A percentile compares a stretch with the other conserved stretches of the same genome.
phyloP scores from a whole-genome alignment of 345 rosid species.

The Gossypium turneri region DNA sequence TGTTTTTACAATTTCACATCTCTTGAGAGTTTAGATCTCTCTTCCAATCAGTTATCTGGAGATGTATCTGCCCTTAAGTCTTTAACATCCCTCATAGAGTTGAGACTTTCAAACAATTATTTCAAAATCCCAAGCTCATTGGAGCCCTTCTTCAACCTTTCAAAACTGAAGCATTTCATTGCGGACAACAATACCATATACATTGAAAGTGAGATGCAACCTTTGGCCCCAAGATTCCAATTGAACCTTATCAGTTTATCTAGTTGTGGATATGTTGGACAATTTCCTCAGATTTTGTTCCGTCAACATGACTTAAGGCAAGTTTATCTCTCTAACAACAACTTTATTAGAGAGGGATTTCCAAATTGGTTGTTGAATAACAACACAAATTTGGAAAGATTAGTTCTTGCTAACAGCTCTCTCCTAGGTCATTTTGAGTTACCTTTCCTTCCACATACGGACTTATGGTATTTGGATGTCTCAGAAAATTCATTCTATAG shows the following conservation, averaged over 20 bases:
- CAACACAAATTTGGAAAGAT: background rate
- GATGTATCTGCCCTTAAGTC: too few relatives aligned
- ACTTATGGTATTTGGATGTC: background rate
- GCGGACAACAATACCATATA: background rate
- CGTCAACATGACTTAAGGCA: background rate
- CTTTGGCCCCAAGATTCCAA: background rate
- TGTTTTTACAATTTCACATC: too few relatives aligned
- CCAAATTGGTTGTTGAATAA: background rate
- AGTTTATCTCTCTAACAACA: background rate
- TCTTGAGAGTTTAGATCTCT: too few relatives aligned
- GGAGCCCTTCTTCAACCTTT: background rate
- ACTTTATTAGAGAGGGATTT: background rate
- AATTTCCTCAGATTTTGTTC: background rate
- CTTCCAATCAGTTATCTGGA: too few relatives aligned
- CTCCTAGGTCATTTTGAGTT: background rate
- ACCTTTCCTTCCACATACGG: background rate
- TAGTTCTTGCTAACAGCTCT: background rate
- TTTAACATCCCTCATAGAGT: too few relatives aligned
- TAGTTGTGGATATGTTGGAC: background rate
- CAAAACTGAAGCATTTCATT: background rate
- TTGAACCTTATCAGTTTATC: background rate
- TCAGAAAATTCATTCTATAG: background rate
- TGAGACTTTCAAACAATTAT: too few relatives aligned
- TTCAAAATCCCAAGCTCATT: slow-evolving; percentile 1
- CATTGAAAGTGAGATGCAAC: background rate